Percentiles rank a stretch among this genome's conserved stretches.
Conservation (phyloP, 1,284 basidiomycete species). For the Fistulina hepatica region DNA sequence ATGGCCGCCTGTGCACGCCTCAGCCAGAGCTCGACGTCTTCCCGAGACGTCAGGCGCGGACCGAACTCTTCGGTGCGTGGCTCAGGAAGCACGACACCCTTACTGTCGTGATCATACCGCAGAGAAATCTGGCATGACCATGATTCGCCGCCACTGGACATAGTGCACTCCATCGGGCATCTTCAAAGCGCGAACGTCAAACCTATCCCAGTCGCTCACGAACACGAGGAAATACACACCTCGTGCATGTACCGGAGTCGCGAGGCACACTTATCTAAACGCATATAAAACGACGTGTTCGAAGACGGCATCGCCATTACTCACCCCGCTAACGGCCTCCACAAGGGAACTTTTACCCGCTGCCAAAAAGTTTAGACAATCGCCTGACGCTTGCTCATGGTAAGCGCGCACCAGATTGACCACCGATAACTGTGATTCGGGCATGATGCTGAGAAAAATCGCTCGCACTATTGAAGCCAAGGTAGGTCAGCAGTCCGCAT, state of each 20-base stretch:
- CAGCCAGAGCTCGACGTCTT: slow-evolving; percentile 39
- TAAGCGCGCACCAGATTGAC: slow-evolving; percentile 40
- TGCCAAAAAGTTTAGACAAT: slow-evolving; percentile 14
- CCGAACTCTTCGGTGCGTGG: slow-evolving; percentile 27
- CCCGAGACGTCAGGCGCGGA: slow-evolving; percentile 26
- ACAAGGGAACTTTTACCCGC: slow-evolving; percentile 53
- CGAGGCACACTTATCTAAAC: slow-evolving; percentile 45
- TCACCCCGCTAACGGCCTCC: slow-evolving; percentile 45
- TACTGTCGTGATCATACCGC: slow-evolving; percentile 18
- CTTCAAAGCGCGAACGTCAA: slow-evolving; percentile 22
- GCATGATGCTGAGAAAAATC: slow-evolving; percentile 35
- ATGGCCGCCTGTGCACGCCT: slow-evolving; percentile 51
- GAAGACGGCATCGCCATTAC: slow-evolving; percentile 11
- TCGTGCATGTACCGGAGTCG: slow-evolving; percentile 48
- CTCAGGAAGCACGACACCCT: neutral
- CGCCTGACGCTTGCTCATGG: neutral
- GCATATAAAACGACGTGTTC: neutral
- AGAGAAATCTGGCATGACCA: slow-evolving; percentile 47
- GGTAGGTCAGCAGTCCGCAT: too few relatives aligned
- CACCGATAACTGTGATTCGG: slow-evolving; percentile 43
- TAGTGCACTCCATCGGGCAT: slow-evolving; percentile 46
- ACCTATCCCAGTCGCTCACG: neutral
- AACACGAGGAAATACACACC: slow-evolving; percentile 24
- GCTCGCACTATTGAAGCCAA: slow-evolving; percentile 28
- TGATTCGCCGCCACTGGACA: slow-evolving; percentile 27